A percentile compares a stretch with the other conserved stretches of the same genome.
Conservation (phyloP, 2,329 filamentous ascomycete genomes). For the Fusarium neocosmosporiellum region DNA sequence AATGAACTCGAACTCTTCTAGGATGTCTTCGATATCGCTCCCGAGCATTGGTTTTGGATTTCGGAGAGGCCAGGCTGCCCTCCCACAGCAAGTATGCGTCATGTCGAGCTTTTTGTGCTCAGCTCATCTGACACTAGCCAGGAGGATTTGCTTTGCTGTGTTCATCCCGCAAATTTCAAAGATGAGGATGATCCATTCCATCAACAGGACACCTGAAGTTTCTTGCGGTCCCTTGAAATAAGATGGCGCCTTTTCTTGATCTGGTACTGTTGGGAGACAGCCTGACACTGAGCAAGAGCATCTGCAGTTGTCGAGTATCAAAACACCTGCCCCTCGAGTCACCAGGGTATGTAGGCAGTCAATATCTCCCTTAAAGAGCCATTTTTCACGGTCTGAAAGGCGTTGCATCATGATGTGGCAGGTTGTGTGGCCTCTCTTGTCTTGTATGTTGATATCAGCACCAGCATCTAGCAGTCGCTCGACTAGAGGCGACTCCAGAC, state of each 20-base stretch:
- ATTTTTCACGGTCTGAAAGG: no score
- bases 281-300: slow-evolving; percentile 3
- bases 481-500: background rate
- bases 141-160: background rate
- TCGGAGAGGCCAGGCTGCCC: no score
- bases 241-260: no score
- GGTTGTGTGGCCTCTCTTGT: background rate
- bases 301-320: background rate
- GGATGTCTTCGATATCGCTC: background rate
- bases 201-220: background rate
- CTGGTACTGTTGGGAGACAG: background rate
- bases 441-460: background rate
- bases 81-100: background rate
- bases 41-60: background rate
- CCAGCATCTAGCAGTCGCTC: background rate
- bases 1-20: slow-evolving; percentile 3
- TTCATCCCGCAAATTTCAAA: background rate
- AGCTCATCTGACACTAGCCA: background rate
- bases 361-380: no score
- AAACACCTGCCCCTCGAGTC: background rate
- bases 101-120: background rate
- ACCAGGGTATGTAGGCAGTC: background rate
- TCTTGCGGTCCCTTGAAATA: no score
- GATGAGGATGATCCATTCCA: background rate
- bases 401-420: background rate